Evolutionary conservation across 768 basidiomycete genomes (phyloP).

Genomic region (Tricholoma saponaceum): DNA sequence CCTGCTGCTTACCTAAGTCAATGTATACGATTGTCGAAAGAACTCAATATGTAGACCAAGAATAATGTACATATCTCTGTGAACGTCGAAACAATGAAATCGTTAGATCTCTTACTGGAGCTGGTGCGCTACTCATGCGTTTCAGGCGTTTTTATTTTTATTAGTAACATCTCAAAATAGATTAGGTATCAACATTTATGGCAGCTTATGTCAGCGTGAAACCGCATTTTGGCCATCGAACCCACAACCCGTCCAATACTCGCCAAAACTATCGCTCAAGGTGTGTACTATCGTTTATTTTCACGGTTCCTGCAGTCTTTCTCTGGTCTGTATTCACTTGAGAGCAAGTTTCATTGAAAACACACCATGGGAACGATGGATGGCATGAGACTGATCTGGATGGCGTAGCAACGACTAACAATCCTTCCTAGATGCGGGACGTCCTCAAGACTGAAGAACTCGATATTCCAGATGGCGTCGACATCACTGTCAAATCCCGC

Average conservation of each 20-base stretch:
- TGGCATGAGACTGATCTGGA: constrained; percentile 19
- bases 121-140: not conserved
- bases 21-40: not conserved
- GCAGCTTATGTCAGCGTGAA: constrained; percentile 31
- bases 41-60: not conserved
- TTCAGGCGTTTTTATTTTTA: not conserved
- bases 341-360: constrained; percentile 19
- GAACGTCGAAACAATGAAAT: not conserved
- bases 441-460: constrained; percentile 92
- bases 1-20: no score
- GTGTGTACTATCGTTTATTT: constrained; percentile 26
- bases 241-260: constrained; percentile 25
- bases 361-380: constrained; percentile 13
- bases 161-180: not conserved
- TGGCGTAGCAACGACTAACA: constrained; percentile 27
- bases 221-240: constrained; percentile 14
- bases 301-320: constrained; percentile 12
- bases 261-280: constrained; percentile 38
- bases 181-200: constrained; percentile 11
- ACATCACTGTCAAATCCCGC: constrained; percentile 85
- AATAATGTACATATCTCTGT: not conserved
- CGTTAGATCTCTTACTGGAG: not conserved
- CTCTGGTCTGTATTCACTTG: constrained; percentile 10
- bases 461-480: constrained; percentile 81
- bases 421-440: constrained; percentile 75